Evolutionary conservation across 257 asterid species (phyloP), one percentile per base, ranked within the genome.

Genomic region (Phtheirospermum japonicum): DNA sequence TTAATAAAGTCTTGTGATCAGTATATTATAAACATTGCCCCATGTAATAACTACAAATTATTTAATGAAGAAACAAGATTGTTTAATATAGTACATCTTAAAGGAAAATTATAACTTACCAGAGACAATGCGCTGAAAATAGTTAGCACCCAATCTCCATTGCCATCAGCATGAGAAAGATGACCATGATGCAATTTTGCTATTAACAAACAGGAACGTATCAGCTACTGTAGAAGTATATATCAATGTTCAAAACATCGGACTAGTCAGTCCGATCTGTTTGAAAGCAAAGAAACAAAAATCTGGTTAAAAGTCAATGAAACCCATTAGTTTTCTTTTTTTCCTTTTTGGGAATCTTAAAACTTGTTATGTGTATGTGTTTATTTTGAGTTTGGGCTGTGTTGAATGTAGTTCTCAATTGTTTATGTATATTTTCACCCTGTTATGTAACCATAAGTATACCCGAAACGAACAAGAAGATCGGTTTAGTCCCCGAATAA

Each of bases 61-160:
- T 30, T 53, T 28, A 51, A 60, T 36, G 57, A 39, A 57, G 63
- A 56, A 40, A 73, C 34, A 58, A 33, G 32, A 31, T 30, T 65
- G 34, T 33, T 9, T 18, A 55, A 58, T 23, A 51, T 23, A 39
- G 14, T 6, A 40, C 36, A 69, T 65, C 16, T 23, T 18, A 18
- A 72, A 26, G 17, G 16, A 4, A 31, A 53, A 45, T 8, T 50
- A 54, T 26, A 63, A 73, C 91, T 85, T 73, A 92, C 97, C 81
- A 92, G 88, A 62, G 97, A 85, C 73, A 92, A 71, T 36, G 99
- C 96, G 63, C 88, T 76, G 75, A 87, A 92, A 69, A 92, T 92
- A 59, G 97, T 89, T 73, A 92, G 78, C 73, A 89, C 97, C 99
- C 99, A 92, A 71, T 92, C 99, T 68, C 95, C 99, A 49, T 92